These are phyloP conservation scores for Xerocomus spinulosus DNA, from an alignment of 768 basidiomycete species.

Conservation along the genomic window DNA sequence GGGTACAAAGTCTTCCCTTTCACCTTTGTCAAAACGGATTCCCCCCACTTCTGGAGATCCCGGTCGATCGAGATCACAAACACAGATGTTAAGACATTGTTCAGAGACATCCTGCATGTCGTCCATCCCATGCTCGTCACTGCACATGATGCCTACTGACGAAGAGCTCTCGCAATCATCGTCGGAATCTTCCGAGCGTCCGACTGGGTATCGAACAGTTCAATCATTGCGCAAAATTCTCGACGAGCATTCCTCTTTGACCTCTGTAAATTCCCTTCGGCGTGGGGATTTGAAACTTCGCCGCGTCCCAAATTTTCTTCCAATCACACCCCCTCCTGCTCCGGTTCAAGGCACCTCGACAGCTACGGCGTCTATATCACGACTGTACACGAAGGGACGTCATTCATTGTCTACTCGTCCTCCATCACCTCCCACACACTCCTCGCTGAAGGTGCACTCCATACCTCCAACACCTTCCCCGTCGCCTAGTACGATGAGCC, in stretches of 20 bases:
- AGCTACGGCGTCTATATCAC: constrained; percentile 73
- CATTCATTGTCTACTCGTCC: constrained; percentile 61
- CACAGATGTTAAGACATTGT: constrained; percentile 18
- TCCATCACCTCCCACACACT: constrained; percentile 55
- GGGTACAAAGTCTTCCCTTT: constrained; percentile 8
- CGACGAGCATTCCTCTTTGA: constrained; percentile 42
- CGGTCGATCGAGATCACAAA: constrained; percentile 5
- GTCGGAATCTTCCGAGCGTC: constrained; percentile 49
- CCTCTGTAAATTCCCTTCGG: constrained; percentile 16
- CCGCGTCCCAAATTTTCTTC: constrained; percentile 32
- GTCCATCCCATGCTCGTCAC: constrained; percentile 16
- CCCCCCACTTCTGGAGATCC: constrained; percentile 12
- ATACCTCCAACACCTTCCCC: constrained; percentile 34
- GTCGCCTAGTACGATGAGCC: constrained; percentile 29
- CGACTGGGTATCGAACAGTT: constrained; percentile 56
- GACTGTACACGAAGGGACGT: constrained; percentile 62
- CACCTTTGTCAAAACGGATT: constrained; percentile 13
- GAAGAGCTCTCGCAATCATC: constrained; percentile 53
- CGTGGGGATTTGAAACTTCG: constrained; percentile 9
- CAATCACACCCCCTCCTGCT: constrained; percentile 42
- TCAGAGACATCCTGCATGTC: constrained; percentile 31
- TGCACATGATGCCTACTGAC: constrained; percentile 51
- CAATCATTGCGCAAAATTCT: constrained; percentile 68
- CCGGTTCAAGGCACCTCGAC: constrained; percentile 60
- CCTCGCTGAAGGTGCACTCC: constrained; percentile 40